Base-by-base conservation (phyloP, 225 moss, liverwort and hornwort genomes). In the Straminergon stramineum region DNA sequence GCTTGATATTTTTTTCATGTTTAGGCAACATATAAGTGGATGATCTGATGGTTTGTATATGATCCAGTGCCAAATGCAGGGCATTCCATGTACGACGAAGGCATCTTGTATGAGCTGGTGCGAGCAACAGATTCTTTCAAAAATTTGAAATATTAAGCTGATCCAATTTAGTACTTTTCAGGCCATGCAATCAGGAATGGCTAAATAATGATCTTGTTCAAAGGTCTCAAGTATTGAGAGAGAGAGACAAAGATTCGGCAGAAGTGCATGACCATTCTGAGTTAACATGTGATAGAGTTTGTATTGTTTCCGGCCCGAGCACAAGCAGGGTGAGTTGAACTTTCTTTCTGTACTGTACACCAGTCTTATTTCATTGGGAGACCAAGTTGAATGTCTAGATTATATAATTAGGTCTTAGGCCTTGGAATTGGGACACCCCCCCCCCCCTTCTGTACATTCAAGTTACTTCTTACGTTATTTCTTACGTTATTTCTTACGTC, bases 11-110 rank as follows among this genome's bases (percentile, higher is more conserved):
- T 53, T 80, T 84, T 76, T 87, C 39, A 12, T 86, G 32, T 86
- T 90, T 11, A 28, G 39, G 74, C 64, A 80, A 27, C 61, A n/a
- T 58, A 62, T 43, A 45, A 66, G 27, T 48, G 45, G 32, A 66
- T 83, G 53, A 84, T 87, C 89, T 92, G 79, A 91, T 63, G 55
- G 55, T 86, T 79, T 70, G 71, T 89, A 21, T 79, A 23, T 83
- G 75, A 81, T 90, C 66, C 91, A 92, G 96, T 96, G 81, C 94
- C 96, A 53, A 96, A 96, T 92, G 95, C 96, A 75, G 96, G 96
- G 48, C 96, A 96, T 89, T 96, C 96, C 62, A 96, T 96, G 96
- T 96, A 96, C 43, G 96, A 96, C 48, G 82, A 90, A 69, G 96
- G 95, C 78, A 95, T 96, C 70, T 83, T 91, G 17, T 92, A 95